Evolutionary conservation across 805 yeast species (phyloP).

Genomic region (Ogataea philodendri): DNA sequence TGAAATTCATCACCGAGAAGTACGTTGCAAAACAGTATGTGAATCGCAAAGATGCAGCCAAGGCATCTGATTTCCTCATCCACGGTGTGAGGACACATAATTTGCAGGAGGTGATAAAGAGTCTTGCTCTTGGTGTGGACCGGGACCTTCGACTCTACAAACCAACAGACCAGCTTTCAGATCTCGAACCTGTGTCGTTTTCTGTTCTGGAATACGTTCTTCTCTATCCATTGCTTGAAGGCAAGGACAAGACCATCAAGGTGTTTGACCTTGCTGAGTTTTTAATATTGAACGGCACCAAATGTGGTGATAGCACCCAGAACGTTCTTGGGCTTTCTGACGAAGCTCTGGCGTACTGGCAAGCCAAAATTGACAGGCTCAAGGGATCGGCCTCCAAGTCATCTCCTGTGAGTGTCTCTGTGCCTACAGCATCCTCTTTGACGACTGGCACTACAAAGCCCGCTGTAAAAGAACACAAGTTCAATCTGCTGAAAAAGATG

Average conservation of each 20-base stretch:
- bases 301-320: conserved; percentile 38
- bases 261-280: conserved; percentile 55
- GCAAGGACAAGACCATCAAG: conserved; percentile 16
- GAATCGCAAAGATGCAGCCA: conserved; percentile 16
- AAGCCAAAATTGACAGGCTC: conserved; percentile 36
- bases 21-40: conserved; percentile 55
- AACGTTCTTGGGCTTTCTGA: conserved; percentile 39
- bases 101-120: conserved; percentile 41
- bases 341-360: conserved; percentile 57
- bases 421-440: background rate
- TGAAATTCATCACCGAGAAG: conserved; percentile 61
- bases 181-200: conserved; percentile 25
- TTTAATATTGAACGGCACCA: conserved; percentile 54
- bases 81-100: conserved; percentile 52
- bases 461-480: conserved; percentile 16
- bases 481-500: conserved; percentile 27
- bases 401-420: background rate
- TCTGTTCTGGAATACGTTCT: conserved; percentile 52
- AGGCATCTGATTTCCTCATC: conserved; percentile 37
- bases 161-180: conserved; percentile 5
- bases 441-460: background rate
- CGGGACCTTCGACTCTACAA: conserved; percentile 39
- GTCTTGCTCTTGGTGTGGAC: conserved; percentile 49
- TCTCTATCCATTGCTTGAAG: conserved; percentile 31
- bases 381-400: conserved; percentile 18